A percentile compares a stretch with the other conserved stretches of the same genome.
Evolutionary conservation across 2,329 filamentous ascomycete genomes (phyloP).

Genomic region (Sclerotiophoma versabilis): DNA sequence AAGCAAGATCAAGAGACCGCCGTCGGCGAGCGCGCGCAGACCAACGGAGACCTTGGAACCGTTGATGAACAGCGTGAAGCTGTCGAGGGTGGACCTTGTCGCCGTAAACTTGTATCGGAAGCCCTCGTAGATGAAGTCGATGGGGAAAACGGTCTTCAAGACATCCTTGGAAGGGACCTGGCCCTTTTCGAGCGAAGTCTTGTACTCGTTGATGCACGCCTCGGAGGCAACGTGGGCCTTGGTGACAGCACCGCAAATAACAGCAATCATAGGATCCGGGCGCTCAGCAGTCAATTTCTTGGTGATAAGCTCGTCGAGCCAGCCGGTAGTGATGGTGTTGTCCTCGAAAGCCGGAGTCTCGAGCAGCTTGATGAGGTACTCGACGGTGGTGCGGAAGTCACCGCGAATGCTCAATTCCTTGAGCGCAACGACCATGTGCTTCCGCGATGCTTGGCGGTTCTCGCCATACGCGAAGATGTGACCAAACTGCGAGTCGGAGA

Average conservation of each 20-base stretch:
- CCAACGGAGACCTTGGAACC: slow-evolving; percentile 95
- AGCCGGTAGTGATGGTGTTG: slow-evolving; percentile 98
- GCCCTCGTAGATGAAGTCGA: slow-evolving; percentile 99
- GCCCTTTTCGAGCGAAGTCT: slow-evolving; percentile 89
- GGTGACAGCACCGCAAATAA: slow-evolving; percentile 92
- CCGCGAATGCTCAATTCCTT: slow-evolving; percentile 99
- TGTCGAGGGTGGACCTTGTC: slow-evolving; percentile 88
- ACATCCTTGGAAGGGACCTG: slow-evolving; percentile 97
- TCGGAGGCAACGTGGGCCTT: slow-evolving; percentile 97
- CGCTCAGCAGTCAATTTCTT: slow-evolving; percentile 97
- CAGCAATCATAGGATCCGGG: slow-evolving; percentile 90
- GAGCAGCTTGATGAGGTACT: slow-evolving; percentile 98
- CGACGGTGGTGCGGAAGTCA: slow-evolving; percentile 97
- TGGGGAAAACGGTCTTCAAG: slow-evolving; percentile 94
- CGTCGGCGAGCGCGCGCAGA: slow-evolving; percentile 90
- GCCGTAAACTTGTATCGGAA: slow-evolving; percentile 97
- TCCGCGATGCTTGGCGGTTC: slow-evolving; percentile 92
- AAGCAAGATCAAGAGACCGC: slow-evolving; percentile 88
- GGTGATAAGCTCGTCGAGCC: slow-evolving; percentile 97
- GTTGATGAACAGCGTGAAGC: slow-evolving; percentile 98
- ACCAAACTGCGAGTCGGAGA: slow-evolving; percentile 98
- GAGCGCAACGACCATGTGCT: slow-evolving; percentile 98
- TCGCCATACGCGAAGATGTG: slow-evolving; percentile 99
- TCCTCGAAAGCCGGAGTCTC: slow-evolving; percentile 98
- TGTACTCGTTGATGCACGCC: slow-evolving; percentile 84